Evolutionary conservation across 2,329 filamentous ascomycete genomes (phyloP).

Genomic region (Pezicula neosporulosa): DNA sequence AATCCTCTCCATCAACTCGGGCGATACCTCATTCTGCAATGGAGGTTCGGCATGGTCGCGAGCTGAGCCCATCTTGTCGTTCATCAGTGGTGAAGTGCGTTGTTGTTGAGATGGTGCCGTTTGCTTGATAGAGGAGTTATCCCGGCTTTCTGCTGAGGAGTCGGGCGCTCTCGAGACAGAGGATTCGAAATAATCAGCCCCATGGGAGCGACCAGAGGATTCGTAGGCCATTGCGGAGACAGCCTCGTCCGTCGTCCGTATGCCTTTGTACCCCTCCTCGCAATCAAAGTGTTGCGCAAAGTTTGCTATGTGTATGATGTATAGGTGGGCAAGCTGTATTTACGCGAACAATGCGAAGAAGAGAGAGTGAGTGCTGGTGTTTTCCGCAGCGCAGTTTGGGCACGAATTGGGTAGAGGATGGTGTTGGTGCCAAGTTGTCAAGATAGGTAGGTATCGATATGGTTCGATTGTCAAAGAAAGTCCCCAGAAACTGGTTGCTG

Average conservation of each 20-base stretch:
- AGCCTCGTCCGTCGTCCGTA: too few species aligned
- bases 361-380: too few species aligned
- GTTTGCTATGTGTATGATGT: too few species aligned
- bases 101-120: slow-evolving; percentile 14
- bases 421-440: background rate
- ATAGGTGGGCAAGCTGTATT: too few species aligned
- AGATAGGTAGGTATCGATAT: background rate
- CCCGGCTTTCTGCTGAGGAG: slow-evolving; percentile 17
- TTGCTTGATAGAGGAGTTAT: slow-evolving; percentile 12
- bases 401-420: background rate
- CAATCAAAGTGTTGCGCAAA: too few species aligned
- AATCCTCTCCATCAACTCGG: slow-evolving; percentile 58
- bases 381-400: too few species aligned
- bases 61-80: slow-evolving; percentile 16
- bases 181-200: background rate
- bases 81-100: slow-evolving; percentile 14
- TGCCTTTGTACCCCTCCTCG: too few species aligned
- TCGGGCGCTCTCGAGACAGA: background rate
- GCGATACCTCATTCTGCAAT: slow-evolving; percentile 44
- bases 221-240: too few species aligned
- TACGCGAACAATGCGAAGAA: too few species aligned
- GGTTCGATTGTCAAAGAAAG: background rate
- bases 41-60: slow-evolving; percentile 10
- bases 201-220: background rate
- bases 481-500: background rate